These are phyloP conservation scores for Arthrobotrys iridis DNA, from an alignment of 2,329 filamentous ascomycete species.

Conservation along the genomic window DNA sequence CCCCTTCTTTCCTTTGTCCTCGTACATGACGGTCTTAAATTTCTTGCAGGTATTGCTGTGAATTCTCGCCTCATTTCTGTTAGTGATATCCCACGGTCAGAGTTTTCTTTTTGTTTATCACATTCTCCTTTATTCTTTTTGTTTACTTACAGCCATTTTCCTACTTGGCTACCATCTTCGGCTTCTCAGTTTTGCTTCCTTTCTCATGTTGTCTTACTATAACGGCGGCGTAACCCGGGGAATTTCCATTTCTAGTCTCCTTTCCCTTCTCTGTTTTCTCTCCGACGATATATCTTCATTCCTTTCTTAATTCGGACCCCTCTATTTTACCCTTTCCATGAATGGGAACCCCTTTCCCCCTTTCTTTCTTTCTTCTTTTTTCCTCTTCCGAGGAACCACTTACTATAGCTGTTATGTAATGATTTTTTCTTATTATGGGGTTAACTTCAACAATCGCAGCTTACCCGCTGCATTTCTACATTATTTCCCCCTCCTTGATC, in stretches of 20 bases:
- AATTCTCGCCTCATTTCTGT: conserved; percentile 33
- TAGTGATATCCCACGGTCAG: conserved; percentile 49
- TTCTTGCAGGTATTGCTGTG: conserved; percentile 15
- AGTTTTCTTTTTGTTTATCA: conserved; percentile 2
- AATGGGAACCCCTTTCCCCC: background rate
- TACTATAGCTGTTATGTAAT: conserved; percentile 33
- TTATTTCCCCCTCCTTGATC: too few species aligned
- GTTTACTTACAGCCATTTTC: background rate
- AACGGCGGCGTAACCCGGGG: conserved; percentile 49
- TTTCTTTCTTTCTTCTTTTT: background rate
- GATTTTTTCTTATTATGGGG: conserved; percentile 21
- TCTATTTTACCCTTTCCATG: background rate
- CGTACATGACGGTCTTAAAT: background rate
- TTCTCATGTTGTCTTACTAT: conserved; percentile 40
- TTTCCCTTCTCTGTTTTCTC: conserved; percentile 2
- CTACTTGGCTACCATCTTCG: background rate
- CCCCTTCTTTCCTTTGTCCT: conserved; percentile 39
- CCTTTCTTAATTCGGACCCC: conserved; percentile 2
- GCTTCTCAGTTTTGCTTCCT: conserved; percentile 19
- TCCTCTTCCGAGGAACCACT: background rate
- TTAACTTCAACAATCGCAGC: conserved; percentile 2
- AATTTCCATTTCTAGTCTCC: conserved; percentile 23
- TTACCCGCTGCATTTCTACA: conserved; percentile 13
- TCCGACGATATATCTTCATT: conserved; percentile 8
- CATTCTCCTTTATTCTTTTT: conserved; percentile 5